These are phyloP conservation scores for Drosera capensis DNA, from an alignment of 148 eudicot genomes.

Conservation along the genomic window DNA sequence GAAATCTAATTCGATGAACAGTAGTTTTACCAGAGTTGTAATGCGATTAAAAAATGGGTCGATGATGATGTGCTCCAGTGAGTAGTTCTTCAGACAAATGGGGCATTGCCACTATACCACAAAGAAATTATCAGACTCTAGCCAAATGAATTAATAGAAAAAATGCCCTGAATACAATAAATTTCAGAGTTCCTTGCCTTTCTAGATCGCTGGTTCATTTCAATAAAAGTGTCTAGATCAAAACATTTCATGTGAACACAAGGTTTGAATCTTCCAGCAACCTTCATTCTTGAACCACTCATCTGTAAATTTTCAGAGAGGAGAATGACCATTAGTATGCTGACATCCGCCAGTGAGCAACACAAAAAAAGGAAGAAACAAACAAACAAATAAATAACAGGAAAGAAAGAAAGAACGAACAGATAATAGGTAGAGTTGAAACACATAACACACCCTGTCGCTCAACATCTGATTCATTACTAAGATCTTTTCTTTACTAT, in stretches of 20 bases:
- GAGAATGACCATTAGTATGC: not conserved
- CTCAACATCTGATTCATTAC: too few relatives aligned
- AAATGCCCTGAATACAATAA: not conserved
- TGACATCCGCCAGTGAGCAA: too few relatives aligned
- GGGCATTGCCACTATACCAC: constrained; percentile 89
- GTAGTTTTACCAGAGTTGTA: constrained; percentile 44
- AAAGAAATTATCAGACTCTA: constrained; percentile 2
- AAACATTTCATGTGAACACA: constrained; percentile 73
- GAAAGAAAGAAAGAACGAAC: too few relatives aligned
- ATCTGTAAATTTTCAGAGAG: constrained; percentile 22
- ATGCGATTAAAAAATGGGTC: constrained; percentile 94
- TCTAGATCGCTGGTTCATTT: constrained; percentile 59
- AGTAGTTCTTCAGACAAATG: constrained; percentile 81
- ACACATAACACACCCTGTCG: too few relatives aligned
- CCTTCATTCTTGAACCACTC: constrained; percentile 78
- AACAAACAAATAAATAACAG: too few relatives aligned
- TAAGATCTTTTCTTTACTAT: too few relatives aligned
- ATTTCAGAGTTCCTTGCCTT: constrained; percentile 31
- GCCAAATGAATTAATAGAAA: constrained; percentile 2
- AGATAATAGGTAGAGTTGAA: too few relatives aligned
- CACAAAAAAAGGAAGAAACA: too few relatives aligned
- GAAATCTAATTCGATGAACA: not conserved
- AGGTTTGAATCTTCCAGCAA: constrained; percentile 63
- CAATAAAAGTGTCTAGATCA: constrained; percentile 65
- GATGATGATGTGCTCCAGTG: constrained; percentile 63